Evolutionary conservation across 2,329 filamentous ascomycete genomes (phyloP).

Genomic region (Botrytis elliptica): DNA sequence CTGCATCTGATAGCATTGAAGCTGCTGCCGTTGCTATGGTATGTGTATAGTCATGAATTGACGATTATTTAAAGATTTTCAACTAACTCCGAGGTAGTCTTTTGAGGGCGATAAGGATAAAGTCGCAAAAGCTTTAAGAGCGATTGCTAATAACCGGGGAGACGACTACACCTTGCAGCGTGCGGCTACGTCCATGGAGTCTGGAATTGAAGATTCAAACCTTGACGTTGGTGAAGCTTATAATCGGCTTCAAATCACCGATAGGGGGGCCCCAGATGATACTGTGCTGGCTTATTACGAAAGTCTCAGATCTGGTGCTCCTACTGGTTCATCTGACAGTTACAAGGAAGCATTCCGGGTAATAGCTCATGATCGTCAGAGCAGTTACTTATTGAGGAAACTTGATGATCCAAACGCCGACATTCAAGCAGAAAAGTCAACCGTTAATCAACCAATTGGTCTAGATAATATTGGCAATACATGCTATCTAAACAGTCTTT

Average conservation of each 20-base stretch:
- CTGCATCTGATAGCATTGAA: conserved; percentile 38
- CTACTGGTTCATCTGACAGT: conserved; percentile 37
- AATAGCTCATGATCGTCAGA: conserved; percentile 38
- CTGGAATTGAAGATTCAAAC: conserved; percentile 28
- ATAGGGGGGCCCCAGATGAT: conserved; percentile 35
- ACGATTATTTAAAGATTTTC: background rate
- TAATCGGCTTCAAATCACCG: conserved; percentile 36
- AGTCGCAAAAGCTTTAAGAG: conserved; percentile 36
- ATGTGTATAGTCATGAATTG: conserved; percentile 21
- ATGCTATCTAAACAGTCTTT: conserved; percentile 93
- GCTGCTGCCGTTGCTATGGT: conserved; percentile 38
- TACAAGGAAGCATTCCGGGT: conserved; percentile 37
- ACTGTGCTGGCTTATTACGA: conserved; percentile 38
- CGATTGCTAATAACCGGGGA: conserved; percentile 35
- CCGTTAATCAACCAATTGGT: conserved; percentile 72
- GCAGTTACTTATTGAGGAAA: conserved; percentile 38
- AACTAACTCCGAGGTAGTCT: conserved; percentile 28
- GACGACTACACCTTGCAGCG: conserved; percentile 33
- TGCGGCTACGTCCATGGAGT: conserved; percentile 35
- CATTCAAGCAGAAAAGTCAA: conserved; percentile 31
- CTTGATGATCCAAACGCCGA: conserved; percentile 39
- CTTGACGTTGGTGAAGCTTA: conserved; percentile 38
- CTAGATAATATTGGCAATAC: conserved; percentile 95
- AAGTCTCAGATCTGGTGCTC: conserved; percentile 33
- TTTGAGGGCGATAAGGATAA: conserved; percentile 36